Base-by-base conservation (phyloP, 768 basidiomycete genomes). In the Polyporus arcularius region DNA sequence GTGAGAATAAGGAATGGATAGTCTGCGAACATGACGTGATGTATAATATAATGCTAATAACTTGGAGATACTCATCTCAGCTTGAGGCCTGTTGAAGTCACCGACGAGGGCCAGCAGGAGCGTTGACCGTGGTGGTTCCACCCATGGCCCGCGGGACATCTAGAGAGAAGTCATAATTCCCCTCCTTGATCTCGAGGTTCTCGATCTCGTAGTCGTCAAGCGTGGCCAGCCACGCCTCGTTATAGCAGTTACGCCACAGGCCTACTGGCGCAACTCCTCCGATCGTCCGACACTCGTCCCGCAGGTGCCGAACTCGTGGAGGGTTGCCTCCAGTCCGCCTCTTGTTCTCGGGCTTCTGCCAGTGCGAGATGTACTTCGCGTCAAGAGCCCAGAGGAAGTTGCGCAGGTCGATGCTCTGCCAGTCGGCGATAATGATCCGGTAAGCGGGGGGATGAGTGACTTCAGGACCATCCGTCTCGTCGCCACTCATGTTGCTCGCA, bases 401-500 rank as follows among this genome's bases (percentile, higher is more conserved):
- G 18, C n/a, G 16, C 6, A 53, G 38, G 21, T 39, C 38, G 6
- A n/a, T 10, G 52, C 52, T 53, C 40, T 57, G 56, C 56, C 56
- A 57, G 16, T 26, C 9, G 9, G 56, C 48, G n/a, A 50, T 16
- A 2, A 50, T 31, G 40, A 57, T 57, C 26, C 48, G 56, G n/a
- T 40, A 57, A 12, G 26, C 31, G 12, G 47, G 9, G 4, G 48
- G 39, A 32, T 50, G 48, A 26, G 42, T 41, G 16, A 40, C 35
- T 39, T 57, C 28, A 3, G 38, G 26, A 5, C 56, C 48, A 14
- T 57, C 56, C 1, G 48, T 57, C 40, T 57, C 56, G 26, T 57
- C 56, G 12, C 15, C 56, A 39, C 56, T 57, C 56, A 57, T 57
- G 48, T 57, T 46, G 12, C 4, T 12, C 3, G 55, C 9, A 14